Conservation (phyloP, 305 asterid species). For the Plantago rigida region DNA sequence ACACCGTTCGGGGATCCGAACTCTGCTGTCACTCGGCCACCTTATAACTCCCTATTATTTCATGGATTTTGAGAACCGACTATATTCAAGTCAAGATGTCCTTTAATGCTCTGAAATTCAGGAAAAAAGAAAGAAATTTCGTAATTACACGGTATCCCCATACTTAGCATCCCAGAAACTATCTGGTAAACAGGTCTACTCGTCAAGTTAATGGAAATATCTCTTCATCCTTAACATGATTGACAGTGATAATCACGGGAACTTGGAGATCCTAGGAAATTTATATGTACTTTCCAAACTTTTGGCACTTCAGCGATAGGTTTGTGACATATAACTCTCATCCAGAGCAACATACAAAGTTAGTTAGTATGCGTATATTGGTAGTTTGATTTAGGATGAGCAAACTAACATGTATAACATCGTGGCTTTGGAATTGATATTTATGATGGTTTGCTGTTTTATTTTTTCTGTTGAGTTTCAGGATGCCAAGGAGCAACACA, state of each 20-base stretch:
- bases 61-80: no score
- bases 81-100: not conserved
- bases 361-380: not conserved
- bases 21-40: no score
- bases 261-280: no score
- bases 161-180: no score
- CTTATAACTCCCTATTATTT: no score
- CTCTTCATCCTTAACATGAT: no score
- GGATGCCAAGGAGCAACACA: slow-evolving; percentile 89
- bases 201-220: no score
- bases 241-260: no score
- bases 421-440: not conserved
- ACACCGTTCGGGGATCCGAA: not conserved
- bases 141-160: not conserved
- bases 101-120: not conserved
- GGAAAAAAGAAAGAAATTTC: not conserved
- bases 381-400: not conserved
- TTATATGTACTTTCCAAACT: no score
- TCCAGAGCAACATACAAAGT: not conserved
- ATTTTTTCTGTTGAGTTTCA: slow-evolving; percentile 27
- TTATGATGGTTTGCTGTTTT: slow-evolving; percentile 20
- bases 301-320: not conserved
- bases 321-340: not conserved
- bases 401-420: not conserved
- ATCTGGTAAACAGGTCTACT: no score